These are phyloP conservation scores for Musa schizocarpa DNA, from an alignment of 176 grass and related monocot genomes.

Conservation along the genomic window DNA sequence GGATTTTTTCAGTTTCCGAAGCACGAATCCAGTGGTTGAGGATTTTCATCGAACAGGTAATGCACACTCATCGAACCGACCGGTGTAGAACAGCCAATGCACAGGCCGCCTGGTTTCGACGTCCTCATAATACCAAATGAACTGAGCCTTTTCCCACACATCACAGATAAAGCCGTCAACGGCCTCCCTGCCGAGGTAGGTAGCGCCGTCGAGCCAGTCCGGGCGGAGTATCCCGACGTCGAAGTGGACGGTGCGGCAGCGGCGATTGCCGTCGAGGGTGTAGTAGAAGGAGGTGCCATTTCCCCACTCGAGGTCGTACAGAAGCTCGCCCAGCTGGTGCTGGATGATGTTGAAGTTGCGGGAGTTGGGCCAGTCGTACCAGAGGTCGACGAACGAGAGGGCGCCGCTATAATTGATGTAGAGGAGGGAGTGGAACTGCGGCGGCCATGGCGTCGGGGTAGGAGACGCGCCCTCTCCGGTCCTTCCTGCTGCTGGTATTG, in stretches of 20 bases:
- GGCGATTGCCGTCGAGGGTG: slow-evolving; percentile 15
- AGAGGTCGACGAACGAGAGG: slow-evolving; percentile 14
- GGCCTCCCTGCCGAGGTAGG: slow-evolving; percentile 32
- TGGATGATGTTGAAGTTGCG: slow-evolving; percentile 22
- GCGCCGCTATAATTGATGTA: slow-evolving; percentile 11
- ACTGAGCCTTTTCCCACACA: slow-evolving; percentile 47
- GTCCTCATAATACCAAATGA: slow-evolving; percentile 71
- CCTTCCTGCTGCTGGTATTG: neutral
- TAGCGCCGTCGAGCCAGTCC: slow-evolving; percentile 46
- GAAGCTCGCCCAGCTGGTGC: slow-evolving; percentile 14
- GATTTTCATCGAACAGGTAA: neutral
- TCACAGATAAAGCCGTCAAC: slow-evolving; percentile 55
- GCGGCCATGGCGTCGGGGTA: slow-evolving; percentile 5
- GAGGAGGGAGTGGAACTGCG: slow-evolving; percentile 11
- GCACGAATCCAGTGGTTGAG: neutral
- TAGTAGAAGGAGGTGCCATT: slow-evolving; percentile 86
- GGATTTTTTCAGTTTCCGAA: neutral
- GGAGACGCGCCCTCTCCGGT: neutral
- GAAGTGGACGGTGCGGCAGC: slow-evolving; percentile 51
- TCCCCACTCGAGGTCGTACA: slow-evolving; percentile 75
- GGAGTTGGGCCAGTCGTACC: slow-evolving; percentile 15
- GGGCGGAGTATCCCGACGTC: slow-evolving; percentile 57
- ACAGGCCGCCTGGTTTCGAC: slow-evolving; percentile 39
- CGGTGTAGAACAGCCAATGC: slow-evolving; percentile 59
- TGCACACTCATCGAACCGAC: slow-evolving; percentile 10